Base-by-base conservation (phyloP, 768 basidiomycete genomes). In the Hericium coralloides region DNA sequence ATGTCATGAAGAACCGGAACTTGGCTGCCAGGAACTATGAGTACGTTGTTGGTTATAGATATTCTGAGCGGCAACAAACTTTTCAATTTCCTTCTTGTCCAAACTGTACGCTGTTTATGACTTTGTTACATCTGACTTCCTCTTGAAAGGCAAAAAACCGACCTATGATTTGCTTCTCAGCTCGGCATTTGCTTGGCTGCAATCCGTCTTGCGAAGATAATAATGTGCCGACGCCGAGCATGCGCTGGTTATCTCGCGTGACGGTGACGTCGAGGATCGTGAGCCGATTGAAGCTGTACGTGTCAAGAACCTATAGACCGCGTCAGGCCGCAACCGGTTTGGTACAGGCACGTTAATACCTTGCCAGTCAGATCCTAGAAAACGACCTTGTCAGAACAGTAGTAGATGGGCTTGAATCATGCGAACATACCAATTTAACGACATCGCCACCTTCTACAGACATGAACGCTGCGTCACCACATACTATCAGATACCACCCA, bases 121-220 rank as follows among this genome's bases (percentile, higher is more conserved):
- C n/a, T 9, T 25, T 15, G 54, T 2, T 50, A 56, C 39, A 45
- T 20, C 25, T 31, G 26, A 43, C 22, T 18, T n/a, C 14, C 39
- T 57, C 31, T 6, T 8, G 2, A 17, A 43, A 22, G 18, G 38
- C 15, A 23, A 12, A 31, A 38, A 37, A 64, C 80, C 26, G 63
- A 87, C 87, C 84, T 57, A 87, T 76, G 20, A 90, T 76, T n/a
- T 84, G 81, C 61, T 89, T 90, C 68, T 89, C 88, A 20, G 75
- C 74, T 52, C 82, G 73, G 18, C 84, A 87, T 70, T 81, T 87
- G 66, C 80, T 85, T 7, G 88, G 87, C 41, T 81, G 78, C 23
- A 86, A 68, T 10, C 84, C 84, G 51, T 74, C 76, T 1, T 79
- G 77, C 4, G 87, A 87, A 55, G 76, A 71, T n/a, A 83, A 70